phyloP scores from a whole-genome alignment of 306 rosid genomes.

The Leucaena leucocephala region DNA sequence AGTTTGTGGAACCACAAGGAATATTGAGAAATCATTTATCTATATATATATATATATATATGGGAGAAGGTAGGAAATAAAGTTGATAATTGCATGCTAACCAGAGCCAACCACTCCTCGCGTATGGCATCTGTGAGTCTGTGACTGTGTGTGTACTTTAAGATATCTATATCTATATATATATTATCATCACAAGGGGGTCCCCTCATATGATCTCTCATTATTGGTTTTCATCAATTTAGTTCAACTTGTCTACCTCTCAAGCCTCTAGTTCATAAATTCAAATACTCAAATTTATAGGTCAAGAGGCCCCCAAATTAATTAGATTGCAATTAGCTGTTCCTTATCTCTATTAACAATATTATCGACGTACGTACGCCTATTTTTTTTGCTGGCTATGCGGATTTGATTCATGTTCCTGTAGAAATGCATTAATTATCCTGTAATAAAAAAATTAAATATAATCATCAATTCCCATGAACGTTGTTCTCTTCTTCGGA shows the following conservation, averaged over 20 bases:
- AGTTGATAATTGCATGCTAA: background rate
- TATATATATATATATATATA: background rate
- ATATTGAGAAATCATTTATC: background rate
- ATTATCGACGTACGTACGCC: background rate
- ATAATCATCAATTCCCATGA: too few relatives aligned
- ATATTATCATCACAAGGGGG: constrained; percentile 11
- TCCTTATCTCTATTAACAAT: background rate
- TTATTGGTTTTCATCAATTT: background rate
- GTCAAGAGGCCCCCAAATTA: background rate
- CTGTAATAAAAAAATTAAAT: too few relatives aligned
- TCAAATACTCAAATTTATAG: background rate
- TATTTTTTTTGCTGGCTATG: background rate
- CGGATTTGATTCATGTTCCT: background rate
- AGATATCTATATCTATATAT: background rate
- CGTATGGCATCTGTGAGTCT: constrained; percentile 4
- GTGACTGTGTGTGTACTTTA: background rate
- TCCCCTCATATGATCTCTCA: background rate
- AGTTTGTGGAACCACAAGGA: background rate
- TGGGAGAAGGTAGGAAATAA: background rate
- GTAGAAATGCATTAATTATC: background rate
- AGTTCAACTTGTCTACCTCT: background rate
- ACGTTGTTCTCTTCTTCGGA: too few relatives aligned
- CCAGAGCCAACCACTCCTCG: constrained; percentile 13
- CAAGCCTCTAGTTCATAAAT: too few relatives aligned
- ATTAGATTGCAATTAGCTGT: background rate